A percentile compares a stretch with the other conserved stretches of the same genome.
Conservation (phyloP, 306 rosid species). For the Vicia villosa region DNA sequence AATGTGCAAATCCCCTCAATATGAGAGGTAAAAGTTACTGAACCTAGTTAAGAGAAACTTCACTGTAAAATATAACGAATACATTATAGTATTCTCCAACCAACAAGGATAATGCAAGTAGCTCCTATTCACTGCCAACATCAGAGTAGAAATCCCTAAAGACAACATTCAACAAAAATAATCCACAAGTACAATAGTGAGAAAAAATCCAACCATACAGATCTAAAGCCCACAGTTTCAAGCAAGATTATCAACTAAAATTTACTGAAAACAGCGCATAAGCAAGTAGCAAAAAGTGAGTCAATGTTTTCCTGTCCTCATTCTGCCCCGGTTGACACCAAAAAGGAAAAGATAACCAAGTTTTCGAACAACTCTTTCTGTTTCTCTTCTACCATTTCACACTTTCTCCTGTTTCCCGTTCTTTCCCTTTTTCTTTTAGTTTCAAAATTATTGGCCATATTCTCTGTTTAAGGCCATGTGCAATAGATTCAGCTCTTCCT, state of each 20-base stretch:
- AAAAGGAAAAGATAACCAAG: background rate
- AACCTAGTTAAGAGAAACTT: background rate
- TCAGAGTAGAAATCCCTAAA: background rate
- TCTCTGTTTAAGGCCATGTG: constrained; percentile 1
- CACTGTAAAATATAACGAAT: background rate
- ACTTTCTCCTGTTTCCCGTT: background rate
- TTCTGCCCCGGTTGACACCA: background rate
- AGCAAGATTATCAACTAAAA: background rate
- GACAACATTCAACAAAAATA: background rate
- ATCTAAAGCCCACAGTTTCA: background rate
- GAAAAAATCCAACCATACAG: background rate
- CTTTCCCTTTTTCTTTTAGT: background rate
- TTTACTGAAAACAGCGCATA: background rate
- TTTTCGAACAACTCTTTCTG: background rate
- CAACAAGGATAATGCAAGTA: background rate
- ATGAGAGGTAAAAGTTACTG: background rate
- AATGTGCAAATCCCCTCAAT: background rate
- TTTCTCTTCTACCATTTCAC: background rate
- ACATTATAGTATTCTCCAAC: background rate
- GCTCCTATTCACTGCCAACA: background rate
- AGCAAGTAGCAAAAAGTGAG: background rate
- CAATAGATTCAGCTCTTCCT: background rate
- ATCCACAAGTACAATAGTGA: background rate
- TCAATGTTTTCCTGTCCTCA: background rate
- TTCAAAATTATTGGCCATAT: background rate